These are phyloP conservation scores for Globisporangium yorkense DNA, from an alignment of 352 stramenopile species.

Conservation along the genomic window DNA sequence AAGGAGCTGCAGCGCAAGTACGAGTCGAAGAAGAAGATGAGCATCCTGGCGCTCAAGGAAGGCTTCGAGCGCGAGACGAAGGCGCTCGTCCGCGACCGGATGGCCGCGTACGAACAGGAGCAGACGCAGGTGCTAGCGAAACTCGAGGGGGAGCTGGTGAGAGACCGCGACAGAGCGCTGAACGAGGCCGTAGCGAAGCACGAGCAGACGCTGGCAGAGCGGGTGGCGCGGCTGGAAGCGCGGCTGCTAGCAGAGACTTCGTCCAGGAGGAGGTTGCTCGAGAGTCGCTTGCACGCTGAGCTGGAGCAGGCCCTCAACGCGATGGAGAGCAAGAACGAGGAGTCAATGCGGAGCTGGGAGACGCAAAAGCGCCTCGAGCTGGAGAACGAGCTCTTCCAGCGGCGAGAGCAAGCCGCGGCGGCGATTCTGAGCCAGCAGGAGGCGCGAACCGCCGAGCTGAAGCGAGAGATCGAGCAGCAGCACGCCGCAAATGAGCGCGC, in stretches of 20 bases:
- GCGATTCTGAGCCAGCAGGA: slow-evolving; percentile 39
- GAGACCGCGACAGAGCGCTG: slow-evolving; percentile 28
- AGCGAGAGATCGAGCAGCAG: slow-evolving; percentile 30
- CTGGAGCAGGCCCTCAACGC: slow-evolving; percentile 18
- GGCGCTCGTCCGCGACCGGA: slow-evolving; percentile 26
- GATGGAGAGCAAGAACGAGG: slow-evolving; percentile 26
- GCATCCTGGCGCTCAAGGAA: slow-evolving; percentile 37
- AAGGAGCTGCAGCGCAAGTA: slow-evolving; percentile 59
- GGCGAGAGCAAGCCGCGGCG: slow-evolving; percentile 30
- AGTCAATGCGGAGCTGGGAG: slow-evolving; percentile 30
- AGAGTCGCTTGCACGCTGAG: slow-evolving; percentile 31
- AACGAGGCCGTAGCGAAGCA: slow-evolving; percentile 29
- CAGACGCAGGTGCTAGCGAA: slow-evolving; percentile 26
- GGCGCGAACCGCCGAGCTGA: slow-evolving; percentile 31
- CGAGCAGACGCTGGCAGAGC: slow-evolving; percentile 29
- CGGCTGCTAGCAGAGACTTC: slow-evolving; percentile 34
- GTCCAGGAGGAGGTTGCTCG: slow-evolving; percentile 23
- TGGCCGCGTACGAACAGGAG: slow-evolving; percentile 42
- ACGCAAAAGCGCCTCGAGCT: slow-evolving; percentile 33
- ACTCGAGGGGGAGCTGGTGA: slow-evolving; percentile 19
- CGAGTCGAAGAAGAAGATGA: slow-evolving; percentile 55
- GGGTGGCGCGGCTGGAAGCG: slow-evolving; percentile 27
- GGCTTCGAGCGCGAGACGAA: slow-evolving; percentile 52
- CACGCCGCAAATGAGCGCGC: slow-evolving; percentile 30
- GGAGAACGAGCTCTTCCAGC: slow-evolving; percentile 36